Conservation (phyloP, 495 filamentous ascomycete species). For the Aspergillus sparsus region DNA sequence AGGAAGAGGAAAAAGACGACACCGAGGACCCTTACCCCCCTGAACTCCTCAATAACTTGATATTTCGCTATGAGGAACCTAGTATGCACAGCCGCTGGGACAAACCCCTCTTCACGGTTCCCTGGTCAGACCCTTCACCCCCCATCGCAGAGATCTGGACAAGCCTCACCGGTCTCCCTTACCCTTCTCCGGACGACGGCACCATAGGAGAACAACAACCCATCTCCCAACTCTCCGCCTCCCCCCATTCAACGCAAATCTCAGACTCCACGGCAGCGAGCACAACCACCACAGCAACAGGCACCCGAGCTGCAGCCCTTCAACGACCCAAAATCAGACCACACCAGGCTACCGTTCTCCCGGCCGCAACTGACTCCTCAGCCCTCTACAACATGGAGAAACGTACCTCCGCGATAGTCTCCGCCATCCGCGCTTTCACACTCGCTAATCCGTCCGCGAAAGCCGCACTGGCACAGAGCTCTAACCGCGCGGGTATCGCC, state of each 20-base stretch:
- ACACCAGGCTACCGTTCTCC: conserved; percentile 78
- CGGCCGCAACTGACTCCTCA: conserved; percentile 65
- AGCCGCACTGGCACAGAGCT: conserved; percentile 51
- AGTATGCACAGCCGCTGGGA: conserved; percentile 96
- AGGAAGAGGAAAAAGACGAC: conserved; percentile 24
- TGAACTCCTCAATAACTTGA: conserved; percentile 83
- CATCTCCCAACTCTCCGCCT: conserved; percentile 29
- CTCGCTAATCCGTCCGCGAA: conserved; percentile 42
- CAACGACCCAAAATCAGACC: conserved; percentile 57
- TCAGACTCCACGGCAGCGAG: conserved; percentile 35
- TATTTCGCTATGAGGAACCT: conserved; percentile 95
- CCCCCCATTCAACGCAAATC: conserved; percentile 31
- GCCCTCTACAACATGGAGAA: conserved; percentile 86
- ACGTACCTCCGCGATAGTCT: conserved; percentile 78
- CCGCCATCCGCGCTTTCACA: conserved; percentile 66
- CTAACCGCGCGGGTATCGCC: conserved; percentile 45
- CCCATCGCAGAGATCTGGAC: conserved; percentile 78
- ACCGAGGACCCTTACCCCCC: conserved; percentile 60
- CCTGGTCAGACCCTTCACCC: conserved; percentile 72
- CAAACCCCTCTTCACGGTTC: conserved; percentile 86
- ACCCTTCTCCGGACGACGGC: conserved; percentile 34
- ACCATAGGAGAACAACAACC: conserved; percentile 16
- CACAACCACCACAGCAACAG: conserved; percentile 28
- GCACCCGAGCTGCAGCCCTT: conserved; percentile 21
- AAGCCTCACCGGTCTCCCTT: conserved; percentile 54